These are phyloP conservation scores for Ophiocordyceps camponoti-leonardi DNA, from an alignment of 2,329 filamentous ascomycete species.

Conservation along the genomic window DNA sequence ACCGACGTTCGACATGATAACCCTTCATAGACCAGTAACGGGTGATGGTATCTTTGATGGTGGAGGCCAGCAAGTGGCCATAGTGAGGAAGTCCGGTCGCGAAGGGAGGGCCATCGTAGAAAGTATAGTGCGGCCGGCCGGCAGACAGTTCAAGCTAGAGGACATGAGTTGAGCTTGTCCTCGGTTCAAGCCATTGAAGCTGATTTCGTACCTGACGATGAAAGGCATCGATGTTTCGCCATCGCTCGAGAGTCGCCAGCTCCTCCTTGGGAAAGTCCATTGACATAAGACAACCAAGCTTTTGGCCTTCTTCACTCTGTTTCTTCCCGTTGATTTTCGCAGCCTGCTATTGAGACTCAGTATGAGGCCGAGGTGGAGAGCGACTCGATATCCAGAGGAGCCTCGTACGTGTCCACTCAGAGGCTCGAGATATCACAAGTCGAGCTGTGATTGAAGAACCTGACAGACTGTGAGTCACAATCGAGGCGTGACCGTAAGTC, in stretches of 20 bases:
- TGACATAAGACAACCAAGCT: constrained; percentile 36
- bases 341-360: too few species aligned
- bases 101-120: constrained; percentile 80
- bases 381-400: too few species aligned
- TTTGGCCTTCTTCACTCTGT: not conserved
- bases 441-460: too few species aligned
- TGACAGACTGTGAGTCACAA: too few species aligned
- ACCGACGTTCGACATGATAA: constrained; percentile 76
- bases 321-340: not conserved
- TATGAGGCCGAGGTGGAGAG: too few species aligned
- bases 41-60: constrained; percentile 94
- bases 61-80: constrained; percentile 69
- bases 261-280: constrained; percentile 91
- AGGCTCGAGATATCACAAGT: too few species aligned
- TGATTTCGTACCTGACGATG: constrained; percentile 47
- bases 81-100: constrained; percentile 54
- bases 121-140: constrained; percentile 72
- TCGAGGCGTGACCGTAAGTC: too few species aligned
- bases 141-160: constrained; percentile 56
- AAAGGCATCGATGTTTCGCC: constrained; percentile 88
- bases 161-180: not conserved
- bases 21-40: constrained; percentile 97
- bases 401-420: too few species aligned
- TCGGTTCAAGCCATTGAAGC: not conserved
- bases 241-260: constrained; percentile 66